Percentiles rank a stretch among this genome's conserved stretches.
These are phyloP conservation scores for Bidens hawaiensis DNA, from an alignment of 140 eudicot species.

Conservation along the genomic window DNA sequence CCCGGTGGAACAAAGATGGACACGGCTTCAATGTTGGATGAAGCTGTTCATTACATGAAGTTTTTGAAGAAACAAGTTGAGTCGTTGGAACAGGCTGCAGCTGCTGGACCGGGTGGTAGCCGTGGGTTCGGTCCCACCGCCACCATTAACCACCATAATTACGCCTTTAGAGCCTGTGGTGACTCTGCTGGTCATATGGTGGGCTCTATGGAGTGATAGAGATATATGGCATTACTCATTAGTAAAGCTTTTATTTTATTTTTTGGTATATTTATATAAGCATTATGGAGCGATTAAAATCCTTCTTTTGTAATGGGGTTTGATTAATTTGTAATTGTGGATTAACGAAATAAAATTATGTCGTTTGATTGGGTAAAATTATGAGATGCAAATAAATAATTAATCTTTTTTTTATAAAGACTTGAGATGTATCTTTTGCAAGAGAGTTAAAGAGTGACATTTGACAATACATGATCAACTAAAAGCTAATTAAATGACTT, in stretches of 20 bases:
- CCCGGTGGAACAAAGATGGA: conserved; percentile 88
- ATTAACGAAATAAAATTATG: conserved; percentile 23
- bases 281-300: conserved; percentile 16
- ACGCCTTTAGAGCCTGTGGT: conserved; percentile 31
- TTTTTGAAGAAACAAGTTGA: conserved; percentile 65
- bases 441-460: no score
- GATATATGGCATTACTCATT: no score
- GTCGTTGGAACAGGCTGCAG: conserved; percentile 44
- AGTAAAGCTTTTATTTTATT: neutral
- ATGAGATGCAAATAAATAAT: neutral
- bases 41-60: conserved; percentile 72
- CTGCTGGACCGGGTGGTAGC: neutral
- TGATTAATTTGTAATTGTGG: conserved; percentile 31
- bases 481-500: neutral
- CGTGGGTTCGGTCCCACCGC: conserved; percentile 14
- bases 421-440: no score
- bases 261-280: conserved; percentile 6
- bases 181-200: conserved; percentile 32
- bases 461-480: neutral
- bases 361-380: neutral
- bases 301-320: conserved; percentile 33
- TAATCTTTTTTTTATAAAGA: no score
- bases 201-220: conserved; percentile 43
- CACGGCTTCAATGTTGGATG: conserved; percentile 80
- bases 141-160: conserved; percentile 22